Conservation (phyloP, 202 grass and related monocot species). For the Eragrostis tef region DNA sequence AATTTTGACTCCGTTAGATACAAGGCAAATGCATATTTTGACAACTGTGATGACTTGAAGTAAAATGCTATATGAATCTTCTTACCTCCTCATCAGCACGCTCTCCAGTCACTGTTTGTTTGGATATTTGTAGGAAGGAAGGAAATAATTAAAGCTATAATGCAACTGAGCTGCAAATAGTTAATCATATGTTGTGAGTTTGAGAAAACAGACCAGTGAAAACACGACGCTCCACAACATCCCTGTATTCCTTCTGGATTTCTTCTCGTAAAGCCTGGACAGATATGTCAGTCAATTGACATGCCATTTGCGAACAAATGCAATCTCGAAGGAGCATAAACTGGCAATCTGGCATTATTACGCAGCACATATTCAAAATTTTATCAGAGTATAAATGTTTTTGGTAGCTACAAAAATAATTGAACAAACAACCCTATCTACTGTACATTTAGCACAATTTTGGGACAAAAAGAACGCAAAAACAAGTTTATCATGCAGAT, state of each 20-base stretch:
- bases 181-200: constrained; percentile 4
- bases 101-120: constrained; percentile 78
- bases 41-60: constrained; percentile 21
- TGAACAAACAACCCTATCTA: background rate
- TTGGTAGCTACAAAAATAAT: background rate
- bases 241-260: constrained; percentile 83
- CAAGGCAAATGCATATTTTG: background rate
- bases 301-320: constrained; percentile 17
- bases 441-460: background rate
- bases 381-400: background rate
- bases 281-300: constrained; percentile 34
- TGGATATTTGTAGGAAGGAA: constrained; percentile 36
- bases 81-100: constrained; percentile 76
- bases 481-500: constrained; percentile 1
- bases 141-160: constrained; percentile 16
- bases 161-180: constrained; percentile 27
- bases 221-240: constrained; percentile 80
- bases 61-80: constrained; percentile 16
- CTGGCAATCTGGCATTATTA: constrained; percentile 12
- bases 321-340: constrained; percentile 20
- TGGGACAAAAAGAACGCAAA: background rate
- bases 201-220: constrained; percentile 66
- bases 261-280: constrained; percentile 73
- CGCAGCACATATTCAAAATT: background rate
- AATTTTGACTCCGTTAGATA: constrained; percentile 37